Conservation (phyloP, 352 stramenopile species). For the Paralagenidium karlingii region DNA sequence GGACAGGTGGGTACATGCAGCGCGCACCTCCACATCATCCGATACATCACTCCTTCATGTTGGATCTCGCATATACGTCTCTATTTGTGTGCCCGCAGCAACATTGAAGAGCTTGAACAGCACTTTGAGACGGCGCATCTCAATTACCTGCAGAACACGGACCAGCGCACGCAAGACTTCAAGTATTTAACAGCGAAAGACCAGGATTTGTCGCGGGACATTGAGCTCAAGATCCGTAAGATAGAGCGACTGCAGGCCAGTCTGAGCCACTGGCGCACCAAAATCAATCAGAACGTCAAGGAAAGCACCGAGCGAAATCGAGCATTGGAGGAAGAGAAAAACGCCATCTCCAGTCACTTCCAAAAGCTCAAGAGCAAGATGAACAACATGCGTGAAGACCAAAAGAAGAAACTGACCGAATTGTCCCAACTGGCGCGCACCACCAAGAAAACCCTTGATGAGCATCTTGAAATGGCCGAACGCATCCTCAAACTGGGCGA, state of each 20-base stretch:
- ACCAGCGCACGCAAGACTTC: slow-evolving; percentile 89
- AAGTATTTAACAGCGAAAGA: slow-evolving; percentile 91
- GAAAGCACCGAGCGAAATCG: slow-evolving; percentile 85
- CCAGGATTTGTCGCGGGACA: slow-evolving; percentile 85
- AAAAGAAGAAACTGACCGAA: slow-evolving; percentile 66
- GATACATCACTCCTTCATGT: no score
- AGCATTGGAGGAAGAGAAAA: slow-evolving; percentile 84
- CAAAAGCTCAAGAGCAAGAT: slow-evolving; percentile 85
- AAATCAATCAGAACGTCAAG: slow-evolving; percentile 84
- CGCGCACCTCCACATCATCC: not conserved
- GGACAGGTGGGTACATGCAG: slow-evolving; percentile 32
- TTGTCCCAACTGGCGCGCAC: slow-evolving; percentile 70
- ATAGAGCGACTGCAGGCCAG: slow-evolving; percentile 86
- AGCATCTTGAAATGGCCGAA: slow-evolving; percentile 59
- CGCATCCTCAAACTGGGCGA: slow-evolving; percentile 83
- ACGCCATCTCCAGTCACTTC: slow-evolving; percentile 65
- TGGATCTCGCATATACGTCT: not conserved
- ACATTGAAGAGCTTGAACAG: slow-evolving; percentile 90
- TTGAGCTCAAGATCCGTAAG: slow-evolving; percentile 89
- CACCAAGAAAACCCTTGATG: slow-evolving; percentile 59
- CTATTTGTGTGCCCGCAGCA: no score
- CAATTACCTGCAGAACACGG: slow-evolving; percentile 89
- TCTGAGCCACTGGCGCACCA: slow-evolving; percentile 85
- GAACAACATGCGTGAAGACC: slow-evolving; percentile 78
- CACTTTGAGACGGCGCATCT: slow-evolving; percentile 89